Evolutionary conservation across 495 filamentous ascomycete species (phyloP).

Genomic region (Aspergillus egyptiacus): DNA sequence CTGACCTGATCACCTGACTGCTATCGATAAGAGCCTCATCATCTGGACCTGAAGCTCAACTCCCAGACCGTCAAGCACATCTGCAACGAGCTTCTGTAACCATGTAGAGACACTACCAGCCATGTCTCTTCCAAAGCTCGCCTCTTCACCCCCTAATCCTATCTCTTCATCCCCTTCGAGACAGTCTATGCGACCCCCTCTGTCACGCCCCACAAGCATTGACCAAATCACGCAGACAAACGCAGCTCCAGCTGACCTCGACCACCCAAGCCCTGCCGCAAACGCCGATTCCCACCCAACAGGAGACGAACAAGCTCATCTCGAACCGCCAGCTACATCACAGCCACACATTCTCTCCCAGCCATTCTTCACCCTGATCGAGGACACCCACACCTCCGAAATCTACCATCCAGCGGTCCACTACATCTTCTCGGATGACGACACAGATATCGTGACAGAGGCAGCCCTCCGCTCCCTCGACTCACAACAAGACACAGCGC

Average conservation of each 20-base stretch:
- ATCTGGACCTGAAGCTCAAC: not conserved
- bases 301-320: slow-evolving; percentile 7
- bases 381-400: slow-evolving; percentile 39
- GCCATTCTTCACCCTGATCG: slow-evolving; percentile 51
- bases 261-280: slow-evolving; percentile 7
- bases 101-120: slow-evolving; percentile 30
- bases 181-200: slow-evolving; percentile 21
- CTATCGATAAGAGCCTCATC: slow-evolving; percentile 6
- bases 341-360: slow-evolving; percentile 28
- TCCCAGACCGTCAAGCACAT: slow-evolving; percentile 8
- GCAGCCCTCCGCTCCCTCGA: slow-evolving; percentile 42
- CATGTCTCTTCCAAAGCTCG: slow-evolving; percentile 37
- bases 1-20: slow-evolving; percentile 4
- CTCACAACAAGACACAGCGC: slow-evolving; percentile 22
- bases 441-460: slow-evolving; percentile 56
- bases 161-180: slow-evolving; percentile 29
- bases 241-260: slow-evolving; percentile 10
- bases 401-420: slow-evolving; percentile 75
- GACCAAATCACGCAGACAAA: slow-evolving; percentile 14
- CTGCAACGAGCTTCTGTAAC: slow-evolving; percentile 18
- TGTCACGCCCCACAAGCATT: slow-evolving; percentile 21
- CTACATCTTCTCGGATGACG: slow-evolving; percentile 85
- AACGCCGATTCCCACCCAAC: slow-evolving; percentile 8
- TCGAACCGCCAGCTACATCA: slow-evolving; percentile 7
- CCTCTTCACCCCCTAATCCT: slow-evolving; percentile 16